Evolutionary conservation across 345 rosid species (phyloP), one percentile per base, ranked within the genome.

Genomic region (Syzygium aromaticum): DNA sequence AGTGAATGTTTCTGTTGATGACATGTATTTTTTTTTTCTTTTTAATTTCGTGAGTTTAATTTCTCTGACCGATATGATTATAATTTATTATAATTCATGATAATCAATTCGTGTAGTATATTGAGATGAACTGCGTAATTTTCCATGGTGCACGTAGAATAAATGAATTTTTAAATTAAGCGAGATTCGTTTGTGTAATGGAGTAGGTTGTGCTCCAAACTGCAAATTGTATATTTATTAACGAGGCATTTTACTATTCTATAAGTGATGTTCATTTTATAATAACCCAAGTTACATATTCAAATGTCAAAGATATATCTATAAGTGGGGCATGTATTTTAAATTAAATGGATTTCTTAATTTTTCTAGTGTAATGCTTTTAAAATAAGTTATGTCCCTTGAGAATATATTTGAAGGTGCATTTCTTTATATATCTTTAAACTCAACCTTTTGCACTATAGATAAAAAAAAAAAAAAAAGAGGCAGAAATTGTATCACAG

Each of bases 61-160:
- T 64, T 28, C 10, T 28, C 2, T 64, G 28, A 28, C 14, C 4
- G 4, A 64, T 30, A 28, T 28, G 77, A 28, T 15, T 64, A 15
- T 64, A 64, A 28, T 28, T 30, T 28, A 63, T 63, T 63, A 0
- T 15, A 15, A 14, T 63, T 63, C 2, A 0, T 0, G 16, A 63
- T 14, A 64, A 64, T 28, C 22, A 0, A 0, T 28, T 28, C 1
- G 4, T 28, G 13, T 0, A 0, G 12, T 27, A 2, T 59, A 27
- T 25, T 25, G 7, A 59, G 12, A 16, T 12, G 5, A 12, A 61
- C 8, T n/a, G 13, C 3, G 13, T 8, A 4, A 3, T 40, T 40
- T 40, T n/a, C 19, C 1, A 13, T 61, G 7, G 52, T 51, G 6
- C 15, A 52, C 15, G 17, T 52, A 5, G 15, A 15, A 6, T 52